Base-by-base conservation (phyloP, 2,329 filamentous ascomycete species). In the Aureobasidium sp. region DNA sequence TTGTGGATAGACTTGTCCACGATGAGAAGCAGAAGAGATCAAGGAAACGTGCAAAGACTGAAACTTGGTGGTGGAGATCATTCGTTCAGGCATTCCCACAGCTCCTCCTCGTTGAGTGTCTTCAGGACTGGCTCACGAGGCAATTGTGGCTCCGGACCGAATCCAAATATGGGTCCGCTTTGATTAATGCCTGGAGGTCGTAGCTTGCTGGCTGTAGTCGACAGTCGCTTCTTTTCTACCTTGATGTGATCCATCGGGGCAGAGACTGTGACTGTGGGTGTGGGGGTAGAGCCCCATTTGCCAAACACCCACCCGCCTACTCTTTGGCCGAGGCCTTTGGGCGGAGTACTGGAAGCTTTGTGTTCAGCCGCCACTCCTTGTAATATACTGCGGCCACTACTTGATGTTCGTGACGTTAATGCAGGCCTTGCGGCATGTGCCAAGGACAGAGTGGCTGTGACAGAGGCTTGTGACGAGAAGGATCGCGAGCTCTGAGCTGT, bases 151-250 rank as follows among this genome's bases (percentile, higher is more conserved):
- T 79, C 67, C 70, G 79, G 63, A 69, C 80, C 75, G 58, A 91
- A 85, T 0, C 88, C 87, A 0, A 85, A 80, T 38, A 93, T 84
- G 0, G 81, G 76, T 0, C 88, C 88, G 1, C 80, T 77, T 64
- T 91, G 88, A 62, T 93, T 93, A 64, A 93, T 88, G 0, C 88
- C 88, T 1, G 86, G 79, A 4, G 79, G 70, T 38, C 87, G 75
- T 38, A 72, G 53, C 11, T 47, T 39, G 34, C n/a, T 34, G 1
- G 49, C 29, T 34, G 29, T 25, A 4, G 21, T 44, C n/a, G 38
- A 35, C 37, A 27, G 7, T 16, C 29, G 21, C 30, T 55, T 42
- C 30, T 34, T 25, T n/a, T 39, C 45, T 22, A 51, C 44, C 27
- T 54, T 47, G 34, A 54, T 47, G 38, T 56, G 49, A 11, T 42